Base-by-base conservation (phyloP, 805 yeast genomes). In the Yarrowia osloensis region DNA sequence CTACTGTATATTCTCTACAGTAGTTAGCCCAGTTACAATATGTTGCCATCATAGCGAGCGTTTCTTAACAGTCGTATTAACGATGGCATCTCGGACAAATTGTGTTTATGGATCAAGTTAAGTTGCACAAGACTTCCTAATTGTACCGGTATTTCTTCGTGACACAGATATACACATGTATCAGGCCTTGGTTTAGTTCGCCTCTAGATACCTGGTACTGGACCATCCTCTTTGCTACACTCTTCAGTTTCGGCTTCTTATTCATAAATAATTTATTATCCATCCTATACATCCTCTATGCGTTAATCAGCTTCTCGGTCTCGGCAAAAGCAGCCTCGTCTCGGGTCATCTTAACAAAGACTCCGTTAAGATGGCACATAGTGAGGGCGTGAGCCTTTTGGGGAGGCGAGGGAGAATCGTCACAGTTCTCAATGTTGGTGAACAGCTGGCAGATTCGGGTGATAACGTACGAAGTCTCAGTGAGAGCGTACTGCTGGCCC, bases 401-500 rank as follows among this genome's bases (percentile, higher is more conserved):
- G 13, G 63, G 63, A 19, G 39, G 28, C 28, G 19, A 35, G 17
- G 49, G 19, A 19, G 47, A 24, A 4, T n/a, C 8, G 22, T 57
- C 63, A 13, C 35, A 37, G 63, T 57, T 57, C 63, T 57, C 63
- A 21, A 57, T 40, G 15, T 26, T 57, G 29, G 47, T 40, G 37
- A 57, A 57, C 28, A 57, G 49, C 49, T 78, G 81, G 50, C 74
- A 67, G 63, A 81, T 71, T 69, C 84, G 76, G 19, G 76, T 78
- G 54, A 81, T 70, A n/a, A 79, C 76, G 72, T 81, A 83, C n/a
- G 82, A 76, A 8, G 84, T 82, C 73, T 83, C 85, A 15, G 85
- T 82, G 28, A 83, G 78, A 8, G 86, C 86, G 73, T 82, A 82
- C 74, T 83, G 86, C 75, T 83, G 86, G 39, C 86, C 86, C 65